These are phyloP conservation scores for Gracilaria vermiculophylla DNA, from an alignment of 23 red algal genomes.

Conservation along the genomic window DNA sequence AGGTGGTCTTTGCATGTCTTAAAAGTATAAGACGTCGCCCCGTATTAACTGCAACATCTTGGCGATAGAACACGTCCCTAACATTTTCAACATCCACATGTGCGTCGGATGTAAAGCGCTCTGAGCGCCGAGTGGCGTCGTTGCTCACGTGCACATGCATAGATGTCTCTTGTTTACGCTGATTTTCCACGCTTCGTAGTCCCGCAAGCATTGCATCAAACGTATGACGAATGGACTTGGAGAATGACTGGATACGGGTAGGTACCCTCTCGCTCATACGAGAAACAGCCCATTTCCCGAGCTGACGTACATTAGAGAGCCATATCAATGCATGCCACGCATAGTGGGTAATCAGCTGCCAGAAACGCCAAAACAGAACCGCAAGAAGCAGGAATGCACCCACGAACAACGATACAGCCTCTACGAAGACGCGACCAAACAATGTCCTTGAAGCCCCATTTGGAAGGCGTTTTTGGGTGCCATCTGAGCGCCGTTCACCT, in stretches of 20 bases:
- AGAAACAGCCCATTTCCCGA: conserved; percentile 50
- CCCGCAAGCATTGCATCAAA: conserved; percentile 3
- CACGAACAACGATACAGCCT: conserved; percentile 30
- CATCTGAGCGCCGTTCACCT: not conserved
- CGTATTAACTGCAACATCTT: not conserved
- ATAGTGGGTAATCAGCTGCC: conserved; percentile 33
- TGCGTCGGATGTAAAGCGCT: not conserved
- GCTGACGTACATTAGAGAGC: conserved; percentile 36
- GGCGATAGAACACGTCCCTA: not conserved
- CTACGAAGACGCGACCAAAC: conserved; percentile 27
- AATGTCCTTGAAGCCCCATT: conserved; percentile 26
- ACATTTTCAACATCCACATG: conserved; percentile 18
- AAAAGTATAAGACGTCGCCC: conserved; percentile 41
- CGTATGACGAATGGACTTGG: not conserved
- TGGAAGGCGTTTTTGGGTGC: not conserved
- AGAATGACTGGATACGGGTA: not conserved
- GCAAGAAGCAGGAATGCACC: conserved; percentile 50
- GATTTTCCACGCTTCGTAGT: not conserved
- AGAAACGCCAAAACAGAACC: conserved; percentile 50
- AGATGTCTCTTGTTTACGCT: not conserved
- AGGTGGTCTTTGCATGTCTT: conserved; percentile 56
- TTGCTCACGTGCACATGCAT: not conserved
- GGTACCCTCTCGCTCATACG: not conserved
- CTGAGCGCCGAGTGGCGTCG: not conserved
- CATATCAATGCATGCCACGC: conserved; percentile 39